Conservation (phyloP, 2,329 filamentous ascomycete species). For the Neocatenulostroma microsporum region DNA sequence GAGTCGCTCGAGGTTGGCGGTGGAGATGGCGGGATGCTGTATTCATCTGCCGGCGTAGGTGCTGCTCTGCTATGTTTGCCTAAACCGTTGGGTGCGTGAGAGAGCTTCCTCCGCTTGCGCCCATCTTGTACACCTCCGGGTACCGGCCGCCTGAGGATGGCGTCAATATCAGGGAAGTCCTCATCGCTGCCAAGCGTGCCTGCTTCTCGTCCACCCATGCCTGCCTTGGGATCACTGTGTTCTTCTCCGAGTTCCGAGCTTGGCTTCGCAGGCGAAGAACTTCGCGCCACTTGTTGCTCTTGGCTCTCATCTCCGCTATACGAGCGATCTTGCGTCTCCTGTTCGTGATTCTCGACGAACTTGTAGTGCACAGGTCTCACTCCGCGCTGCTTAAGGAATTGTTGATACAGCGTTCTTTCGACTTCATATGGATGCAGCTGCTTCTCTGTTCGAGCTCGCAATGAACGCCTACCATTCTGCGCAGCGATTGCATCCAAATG, state of each 20-base stretch:
- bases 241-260: slow-evolving; percentile 4
- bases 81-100: slow-evolving; percentile 3
- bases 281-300: neutral
- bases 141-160: slow-evolving; percentile 13
- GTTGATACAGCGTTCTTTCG: slow-evolving; percentile 38
- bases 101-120: slow-evolving; percentile 13
- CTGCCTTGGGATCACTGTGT: neutral
- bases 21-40: slow-evolving; percentile 37
- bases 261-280: neutral
- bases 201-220: neutral
- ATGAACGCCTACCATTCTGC: slow-evolving; percentile 21
- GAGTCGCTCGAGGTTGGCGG: slow-evolving; percentile 23
- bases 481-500: slow-evolving; percentile 7
- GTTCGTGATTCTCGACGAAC: slow-evolving; percentile 18
- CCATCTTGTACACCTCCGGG: slow-evolving; percentile 12
- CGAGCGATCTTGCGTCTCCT: slow-evolving; percentile 12
- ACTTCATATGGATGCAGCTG: slow-evolving; percentile 43
- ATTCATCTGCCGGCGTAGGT: slow-evolving; percentile 21
- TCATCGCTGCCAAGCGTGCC: slow-evolving; percentile 14
- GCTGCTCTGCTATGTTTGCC: neutral
- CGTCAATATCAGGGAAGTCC: slow-evolving; percentile 24
- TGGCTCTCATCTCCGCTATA: slow-evolving; percentile 8
- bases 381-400: slow-evolving; percentile 36
- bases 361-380: slow-evolving; percentile 33
- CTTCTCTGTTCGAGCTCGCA: slow-evolving; percentile 41